Evolutionary conservation across 2,329 filamentous ascomycete genomes (phyloP), one percentile per base, ranked within the genome.

Genomic region (Chrysoporthe deuterocubensis): DNA sequence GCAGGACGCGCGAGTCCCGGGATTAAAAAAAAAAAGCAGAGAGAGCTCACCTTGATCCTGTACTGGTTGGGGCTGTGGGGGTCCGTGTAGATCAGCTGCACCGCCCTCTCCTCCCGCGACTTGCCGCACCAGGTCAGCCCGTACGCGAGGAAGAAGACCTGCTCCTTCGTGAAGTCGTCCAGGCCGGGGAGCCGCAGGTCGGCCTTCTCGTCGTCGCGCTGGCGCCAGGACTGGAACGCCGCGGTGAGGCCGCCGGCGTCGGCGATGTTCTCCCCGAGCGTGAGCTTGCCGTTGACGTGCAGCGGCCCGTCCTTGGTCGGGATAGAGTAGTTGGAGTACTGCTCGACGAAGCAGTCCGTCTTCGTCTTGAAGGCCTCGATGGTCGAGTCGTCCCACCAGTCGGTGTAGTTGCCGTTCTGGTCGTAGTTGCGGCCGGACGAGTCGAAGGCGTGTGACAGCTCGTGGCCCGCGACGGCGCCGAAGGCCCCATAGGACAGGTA

Each of bases 401-500:
- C 83, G 0, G 85, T 89, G 73, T 85, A 86, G 73, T 89, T 90
- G 32, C 88, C 89, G 54, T 84, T 86, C 71, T 88, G 81, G 72
- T 92, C 88, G 71, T 87, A 91, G 71, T 89, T 84, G 21, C 88
- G 83, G 9, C 90, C 90, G 0, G 83, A 86, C 44, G 84, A 89
- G 75, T 92, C 90, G 72, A 92, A 92, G 14, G 87, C 89, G 71
- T 92, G 90, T 3, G 87, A 89, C 8, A 92, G 82, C 75, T 92
- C 90, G 73, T 92, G 90, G 2, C 89, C 90, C 9, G 86, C 87
- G 2, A 91, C 84, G 1, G 87, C 84, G 0, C 89, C 90, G 74
- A 92, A 90, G 0, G 86, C 87, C n/a, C 89, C 90, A 74, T 91
- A 93, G 11, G 85, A 85, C 48, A 92, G 78, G 72, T 92, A 92